These are phyloP conservation scores for Herpomyces periplanetae DNA, from an alignment of 2,329 filamentous ascomycete genomes.

Conservation along the genomic window DNA sequence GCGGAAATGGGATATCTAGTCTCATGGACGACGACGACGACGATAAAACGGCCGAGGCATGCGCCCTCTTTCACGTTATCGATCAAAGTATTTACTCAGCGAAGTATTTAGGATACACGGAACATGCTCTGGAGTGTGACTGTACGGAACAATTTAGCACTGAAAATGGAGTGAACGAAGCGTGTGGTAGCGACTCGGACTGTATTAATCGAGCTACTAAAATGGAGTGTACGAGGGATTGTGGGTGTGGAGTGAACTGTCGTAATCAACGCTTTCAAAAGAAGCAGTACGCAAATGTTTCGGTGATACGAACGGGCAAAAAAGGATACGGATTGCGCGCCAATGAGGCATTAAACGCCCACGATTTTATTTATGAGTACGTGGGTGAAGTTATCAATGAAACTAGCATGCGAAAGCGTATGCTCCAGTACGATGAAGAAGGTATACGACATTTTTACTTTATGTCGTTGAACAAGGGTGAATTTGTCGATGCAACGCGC, in stretches of 20 bases:
- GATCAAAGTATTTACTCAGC: conserved; percentile 58
- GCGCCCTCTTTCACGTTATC: conserved; percentile 36
- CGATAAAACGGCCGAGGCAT: conserved; percentile 41
- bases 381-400: conserved; percentile 95
- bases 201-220: conserved; percentile 96
- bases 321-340: conserved; percentile 76
- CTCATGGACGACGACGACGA: no score
- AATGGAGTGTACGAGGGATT: conserved; percentile 63
- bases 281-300: conserved; percentile 55
- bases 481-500: conserved; percentile 90
- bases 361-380: conserved; percentile 92
- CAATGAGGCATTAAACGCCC: conserved; percentile 29
- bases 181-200: conserved; percentile 79
- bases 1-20: no score
- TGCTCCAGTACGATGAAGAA: conserved; percentile 70
- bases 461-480: conserved; percentile 84
- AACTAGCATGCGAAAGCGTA: conserved; percentile 46
- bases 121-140: conserved; percentile 70
- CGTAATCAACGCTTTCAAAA: conserved; percentile 83
- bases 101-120: conserved; percentile 59
- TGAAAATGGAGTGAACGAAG: conserved; percentile 28
- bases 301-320: conserved; percentile 89
- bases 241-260: conserved; percentile 51
- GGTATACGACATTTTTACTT: conserved; percentile 99
- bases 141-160: conserved; percentile 71